These are phyloP conservation scores for Lipomyces starkeyi DNA, from an alignment of 805 yeast genomes.

Conservation along the genomic window DNA sequence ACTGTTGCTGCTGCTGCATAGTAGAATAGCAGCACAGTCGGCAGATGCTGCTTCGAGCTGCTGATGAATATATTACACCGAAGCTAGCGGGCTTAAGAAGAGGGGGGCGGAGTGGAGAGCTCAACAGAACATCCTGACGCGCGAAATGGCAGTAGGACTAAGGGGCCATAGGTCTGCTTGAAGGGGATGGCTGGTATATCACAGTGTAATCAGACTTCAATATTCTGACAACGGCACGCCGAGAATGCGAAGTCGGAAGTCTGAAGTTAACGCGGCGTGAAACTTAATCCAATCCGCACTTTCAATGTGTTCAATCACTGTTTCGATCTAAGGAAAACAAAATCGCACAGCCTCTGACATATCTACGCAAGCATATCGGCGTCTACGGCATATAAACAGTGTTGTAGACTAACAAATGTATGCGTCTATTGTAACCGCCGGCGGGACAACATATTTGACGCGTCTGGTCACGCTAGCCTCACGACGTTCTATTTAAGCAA, in stretches of 20 bases:
- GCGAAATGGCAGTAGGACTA: not conserved
- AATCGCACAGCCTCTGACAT: too few species aligned
- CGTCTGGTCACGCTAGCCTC: too few species aligned
- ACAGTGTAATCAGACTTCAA: not conserved
- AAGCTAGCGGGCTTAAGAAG: not conserved
- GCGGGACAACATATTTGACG: too few species aligned
- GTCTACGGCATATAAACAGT: not conserved
- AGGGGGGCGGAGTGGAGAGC: not conserved
- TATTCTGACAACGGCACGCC: not conserved
- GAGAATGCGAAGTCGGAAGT: not conserved
- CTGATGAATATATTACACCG: not conserved
- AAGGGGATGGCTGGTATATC: not conserved
- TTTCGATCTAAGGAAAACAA: not conserved
- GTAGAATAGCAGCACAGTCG: conserved; percentile 1
- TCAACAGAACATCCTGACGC: not conserved
- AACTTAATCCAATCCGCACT: not conserved
- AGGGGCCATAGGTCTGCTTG: not conserved
- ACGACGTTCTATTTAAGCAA: too few species aligned
- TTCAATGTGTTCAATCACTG: not conserved
- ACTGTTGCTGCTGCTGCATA: conserved; percentile 18
- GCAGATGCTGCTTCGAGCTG: conserved; percentile 4
- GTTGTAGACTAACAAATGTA: not conserved
- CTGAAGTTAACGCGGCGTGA: not conserved
- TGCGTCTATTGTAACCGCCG: not conserved
- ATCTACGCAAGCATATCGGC: not conserved